These are phyloP conservation scores for Fomitopsis pinicola DNA, from an alignment of 1,284 basidiomycete species.

Conservation along the genomic window DNA sequence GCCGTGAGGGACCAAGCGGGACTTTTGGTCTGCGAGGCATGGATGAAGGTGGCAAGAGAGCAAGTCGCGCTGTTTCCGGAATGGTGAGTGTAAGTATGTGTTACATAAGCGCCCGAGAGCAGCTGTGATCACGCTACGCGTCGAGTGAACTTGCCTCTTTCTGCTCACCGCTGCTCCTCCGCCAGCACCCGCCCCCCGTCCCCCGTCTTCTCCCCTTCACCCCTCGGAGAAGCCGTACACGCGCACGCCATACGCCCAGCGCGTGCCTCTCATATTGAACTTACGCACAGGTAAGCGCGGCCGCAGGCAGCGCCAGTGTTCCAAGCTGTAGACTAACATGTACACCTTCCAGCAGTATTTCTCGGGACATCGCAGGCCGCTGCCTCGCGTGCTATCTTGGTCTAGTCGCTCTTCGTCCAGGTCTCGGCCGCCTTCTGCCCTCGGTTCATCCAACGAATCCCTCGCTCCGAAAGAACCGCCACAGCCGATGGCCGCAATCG, in stretches of 20 bases:
- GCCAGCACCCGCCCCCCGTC: not conserved
- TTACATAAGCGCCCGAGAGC: not conserved
- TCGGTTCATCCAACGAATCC: conserved; percentile 6
- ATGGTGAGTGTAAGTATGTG: not conserved
- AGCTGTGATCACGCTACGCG: conserved; percentile 1
- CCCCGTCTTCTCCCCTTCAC: conserved; percentile 1
- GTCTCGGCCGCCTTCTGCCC: conserved; percentile 6
- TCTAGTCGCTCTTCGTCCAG: conserved; percentile 15
- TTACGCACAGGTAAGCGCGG: conserved; percentile 4
- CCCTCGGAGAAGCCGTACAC: not conserved
- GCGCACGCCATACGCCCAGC: conserved; percentile 3
- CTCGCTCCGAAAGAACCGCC: conserved; percentile 1
- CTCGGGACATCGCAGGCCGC: conserved; percentile 15
- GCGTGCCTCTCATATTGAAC: conserved; percentile 8
- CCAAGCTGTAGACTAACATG: conserved; percentile 7
- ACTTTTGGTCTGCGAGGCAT: conserved; percentile 42
- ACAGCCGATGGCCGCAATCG: conserved; percentile 23
- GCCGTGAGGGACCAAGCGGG: conserved; percentile 47
- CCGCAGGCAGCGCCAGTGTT: not conserved
- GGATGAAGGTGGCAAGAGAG: not conserved
- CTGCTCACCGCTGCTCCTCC: not conserved
- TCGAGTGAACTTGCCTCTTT: not conserved
- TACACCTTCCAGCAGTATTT: conserved; percentile 15
- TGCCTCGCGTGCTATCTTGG: conserved; percentile 18
- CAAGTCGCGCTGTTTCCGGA: not conserved